These are phyloP conservation scores for Austroboletus novae-zelandiae DNA, from an alignment of 1,284 basidiomycete species.

Conservation along the genomic window DNA sequence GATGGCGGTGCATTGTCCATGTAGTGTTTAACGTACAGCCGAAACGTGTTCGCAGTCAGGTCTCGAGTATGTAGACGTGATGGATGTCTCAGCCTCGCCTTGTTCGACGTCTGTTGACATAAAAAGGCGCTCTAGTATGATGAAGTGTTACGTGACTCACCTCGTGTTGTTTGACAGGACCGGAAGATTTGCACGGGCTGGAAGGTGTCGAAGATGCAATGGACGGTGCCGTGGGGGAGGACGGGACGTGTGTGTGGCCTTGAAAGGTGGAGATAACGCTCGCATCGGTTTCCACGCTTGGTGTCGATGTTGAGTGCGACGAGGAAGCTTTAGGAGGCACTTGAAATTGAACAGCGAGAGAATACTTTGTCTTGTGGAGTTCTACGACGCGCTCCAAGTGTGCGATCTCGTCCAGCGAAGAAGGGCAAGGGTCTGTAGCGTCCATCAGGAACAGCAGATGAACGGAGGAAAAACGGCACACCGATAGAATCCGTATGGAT, in stretches of 20 bases:
- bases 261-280: conserved; percentile 12
- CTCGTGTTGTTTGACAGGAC: conserved; percentile 11
- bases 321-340: conserved; percentile 27
- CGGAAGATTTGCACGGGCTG: conserved; percentile 26
- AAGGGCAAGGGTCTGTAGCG: conserved; percentile 42
- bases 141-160: conserved; percentile 7
- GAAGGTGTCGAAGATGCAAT: conserved; percentile 30
- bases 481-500: conserved; percentile 48
- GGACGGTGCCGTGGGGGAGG: conserved; percentile 22
- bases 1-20: conserved; percentile 51
- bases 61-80: conserved; percentile 61
- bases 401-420: conserved; percentile 55
- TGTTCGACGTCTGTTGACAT: conserved; percentile 7
- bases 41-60: conserved; percentile 64
- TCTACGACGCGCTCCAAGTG: conserved; percentile 56
- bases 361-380: conserved; percentile 56
- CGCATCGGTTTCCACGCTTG: neutral
- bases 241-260: conserved; percentile 7
- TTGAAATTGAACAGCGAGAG: conserved; percentile 43
- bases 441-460: neutral
- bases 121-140: neutral
- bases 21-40: conserved; percentile 73
- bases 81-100: conserved; percentile 60
- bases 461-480: conserved; percentile 15
- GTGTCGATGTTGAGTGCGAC: conserved; percentile 4